These are phyloP conservation scores for Nelumbo lutea DNA, from an alignment of 164 flowering plant genomes.

Conservation along the genomic window DNA sequence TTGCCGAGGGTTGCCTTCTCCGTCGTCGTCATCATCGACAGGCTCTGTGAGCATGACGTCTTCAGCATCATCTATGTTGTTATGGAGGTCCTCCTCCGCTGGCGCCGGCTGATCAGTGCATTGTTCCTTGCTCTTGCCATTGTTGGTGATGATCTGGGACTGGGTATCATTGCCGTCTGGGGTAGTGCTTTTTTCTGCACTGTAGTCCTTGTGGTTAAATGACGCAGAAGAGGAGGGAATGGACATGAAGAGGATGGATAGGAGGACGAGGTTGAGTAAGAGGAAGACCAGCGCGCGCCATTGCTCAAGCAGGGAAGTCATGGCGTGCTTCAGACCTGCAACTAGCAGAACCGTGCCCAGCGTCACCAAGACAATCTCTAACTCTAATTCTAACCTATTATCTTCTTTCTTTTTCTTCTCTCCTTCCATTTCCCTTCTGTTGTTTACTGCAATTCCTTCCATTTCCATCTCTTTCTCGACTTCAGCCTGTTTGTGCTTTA, in stretches of 20 bases:
- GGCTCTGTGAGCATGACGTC: neutral
- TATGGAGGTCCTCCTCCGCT: neutral
- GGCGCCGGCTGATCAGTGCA: neutral
- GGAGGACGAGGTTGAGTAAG: slow-evolving; percentile 44
- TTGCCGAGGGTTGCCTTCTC: slow-evolving; percentile 14
- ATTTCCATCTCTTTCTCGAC: slow-evolving; percentile 4
- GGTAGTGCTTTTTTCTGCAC: neutral
- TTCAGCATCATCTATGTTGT: neutral
- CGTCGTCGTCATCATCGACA: neutral
- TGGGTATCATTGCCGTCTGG: neutral
- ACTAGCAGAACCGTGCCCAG: slow-evolving; percentile 11
- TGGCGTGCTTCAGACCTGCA: slow-evolving; percentile 12
- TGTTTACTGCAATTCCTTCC: neutral
- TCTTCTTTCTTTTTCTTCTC: slow-evolving; percentile 8
- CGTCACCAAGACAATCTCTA: slow-evolving; percentile 7
- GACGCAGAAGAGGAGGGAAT: slow-evolving; percentile 7
- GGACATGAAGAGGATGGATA: slow-evolving; percentile 54
- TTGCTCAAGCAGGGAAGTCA: slow-evolving; percentile 22
- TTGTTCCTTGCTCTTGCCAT: neutral
- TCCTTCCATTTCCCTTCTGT: neutral
- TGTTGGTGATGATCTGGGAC: neutral
- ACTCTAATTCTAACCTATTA: neutral
- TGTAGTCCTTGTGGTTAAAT: neutral
- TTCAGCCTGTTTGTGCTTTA: no score
- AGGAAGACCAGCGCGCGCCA: slow-evolving; percentile 59